Evolutionary conservation across 1,284 basidiomycete species (phyloP).

Genomic region (Puccinia polysora): DNA sequence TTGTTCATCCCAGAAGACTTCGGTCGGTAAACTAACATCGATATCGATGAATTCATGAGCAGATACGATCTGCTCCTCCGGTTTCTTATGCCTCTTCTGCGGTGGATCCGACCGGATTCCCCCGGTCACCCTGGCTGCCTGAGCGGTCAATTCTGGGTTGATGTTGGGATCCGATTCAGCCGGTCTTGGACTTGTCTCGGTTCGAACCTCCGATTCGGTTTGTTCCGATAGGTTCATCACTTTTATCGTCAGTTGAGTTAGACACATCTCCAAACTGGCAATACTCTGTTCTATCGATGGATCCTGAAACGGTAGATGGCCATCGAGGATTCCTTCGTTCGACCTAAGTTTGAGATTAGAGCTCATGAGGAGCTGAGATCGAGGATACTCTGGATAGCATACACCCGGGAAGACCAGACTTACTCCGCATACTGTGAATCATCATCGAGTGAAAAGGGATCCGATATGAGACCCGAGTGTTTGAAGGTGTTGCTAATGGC

Average conservation of each 20-base stretch:
- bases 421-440: conserved; percentile 19
- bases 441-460: conserved; percentile 11
- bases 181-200: background rate
- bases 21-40: conserved; percentile 21
- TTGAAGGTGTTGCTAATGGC: conserved; percentile 17
- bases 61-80: conserved; percentile 19
- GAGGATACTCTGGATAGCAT: background rate
- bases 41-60: conserved; percentile 36
- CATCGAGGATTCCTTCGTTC: background rate
- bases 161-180: conserved; percentile 5
- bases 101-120: background rate
- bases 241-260: conserved; percentile 37
- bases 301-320: background rate
- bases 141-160: conserved; percentile 2
- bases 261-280: conserved; percentile 29
- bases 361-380: background rate
- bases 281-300: conserved; percentile 26
- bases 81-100: conserved; percentile 1
- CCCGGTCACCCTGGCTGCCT: background rate
- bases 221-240: conserved; percentile 33
- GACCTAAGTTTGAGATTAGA: background rate
- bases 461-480: conserved; percentile 24
- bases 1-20: conserved; percentile 20
- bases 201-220: background rate
- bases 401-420: background rate